These are phyloP conservation scores for Xerocomus nothofagi DNA, from an alignment of 1,284 basidiomycete species.

Conservation along the genomic window DNA sequence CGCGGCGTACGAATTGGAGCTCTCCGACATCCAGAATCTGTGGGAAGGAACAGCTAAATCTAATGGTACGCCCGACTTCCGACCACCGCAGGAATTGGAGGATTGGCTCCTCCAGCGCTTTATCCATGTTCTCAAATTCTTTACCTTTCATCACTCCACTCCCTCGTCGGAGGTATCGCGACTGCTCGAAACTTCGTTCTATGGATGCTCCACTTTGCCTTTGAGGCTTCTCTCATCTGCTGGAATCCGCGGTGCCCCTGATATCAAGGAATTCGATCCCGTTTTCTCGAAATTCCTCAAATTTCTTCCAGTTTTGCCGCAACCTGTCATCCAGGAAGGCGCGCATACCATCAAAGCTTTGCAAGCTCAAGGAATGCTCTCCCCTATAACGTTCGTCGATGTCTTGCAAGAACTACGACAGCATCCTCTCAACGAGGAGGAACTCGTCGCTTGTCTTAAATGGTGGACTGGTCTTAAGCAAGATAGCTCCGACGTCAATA, in stretches of 20 bases:
- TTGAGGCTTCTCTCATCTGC: constrained; percentile 81
- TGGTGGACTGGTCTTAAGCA: constrained; percentile 85
- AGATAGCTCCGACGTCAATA: constrained; percentile 38
- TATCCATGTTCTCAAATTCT: constrained; percentile 86
- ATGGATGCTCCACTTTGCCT: constrained; percentile 53
- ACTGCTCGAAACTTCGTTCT: constrained; percentile 83
- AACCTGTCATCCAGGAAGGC: constrained; percentile 65
- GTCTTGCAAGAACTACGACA: constrained; percentile 79
- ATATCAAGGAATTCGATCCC: constrained; percentile 79
- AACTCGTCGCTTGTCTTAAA: constrained; percentile 80
- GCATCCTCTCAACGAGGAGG: constrained; percentile 71
- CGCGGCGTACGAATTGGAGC: constrained; percentile 85
- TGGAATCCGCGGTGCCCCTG: constrained; percentile 71
- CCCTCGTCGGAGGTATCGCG: constrained; percentile 84
- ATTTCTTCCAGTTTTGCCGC: constrained; percentile 75
- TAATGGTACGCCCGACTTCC: constrained; percentile 18
- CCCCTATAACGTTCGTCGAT: constrained; percentile 83
- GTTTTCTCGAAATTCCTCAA: constrained; percentile 80
- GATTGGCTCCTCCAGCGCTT: constrained; percentile 61
- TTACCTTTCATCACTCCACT: constrained; percentile 85
- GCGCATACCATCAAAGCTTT: constrained; percentile 66
- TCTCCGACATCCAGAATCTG: constrained; percentile 55
- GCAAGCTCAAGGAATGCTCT: constrained; percentile 70
- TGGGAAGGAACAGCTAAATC: constrained; percentile 53
- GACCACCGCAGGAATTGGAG: constrained; percentile 44